phyloP scores from a whole-genome alignment of 192 early-diverging fungal genomes.

The Entophlyctis luteolus region DNA sequence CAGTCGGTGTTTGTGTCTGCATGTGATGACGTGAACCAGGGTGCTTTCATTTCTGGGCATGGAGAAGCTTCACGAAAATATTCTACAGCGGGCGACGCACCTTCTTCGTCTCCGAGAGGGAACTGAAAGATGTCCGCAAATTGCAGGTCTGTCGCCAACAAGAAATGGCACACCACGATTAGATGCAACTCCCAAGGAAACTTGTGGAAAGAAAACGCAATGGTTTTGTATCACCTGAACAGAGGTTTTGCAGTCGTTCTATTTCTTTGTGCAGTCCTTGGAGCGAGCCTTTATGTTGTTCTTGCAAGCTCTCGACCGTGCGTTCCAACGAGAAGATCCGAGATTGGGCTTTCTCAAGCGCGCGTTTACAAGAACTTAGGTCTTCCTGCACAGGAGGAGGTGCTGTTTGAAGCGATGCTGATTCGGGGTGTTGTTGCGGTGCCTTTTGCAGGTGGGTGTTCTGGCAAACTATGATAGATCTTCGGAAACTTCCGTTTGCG shows the following conservation, averaged over 20 bases:
- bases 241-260: constrained; percentile 33
- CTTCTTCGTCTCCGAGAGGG: too few species aligned
- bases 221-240: constrained; percentile 41
- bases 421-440: background rate
- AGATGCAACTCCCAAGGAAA: too few species aligned
- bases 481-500: background rate
- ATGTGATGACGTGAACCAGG: background rate
- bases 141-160: background rate
- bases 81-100: too few species aligned
- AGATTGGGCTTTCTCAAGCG: constrained; percentile 23
- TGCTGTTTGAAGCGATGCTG: background rate
- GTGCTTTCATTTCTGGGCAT: constrained; percentile 18
- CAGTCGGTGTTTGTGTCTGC: background rate
- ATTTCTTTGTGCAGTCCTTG: constrained; percentile 48
- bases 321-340: constrained; percentile 42
- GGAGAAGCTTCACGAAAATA: too few species aligned
- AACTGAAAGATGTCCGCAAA: constrained; percentile 18
- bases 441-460: background rate
- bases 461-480: constrained; percentile 19
- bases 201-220: too few species aligned
- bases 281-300: constrained; percentile 35
- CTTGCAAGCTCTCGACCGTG: constrained; percentile 44
- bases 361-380: background rate
- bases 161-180: too few species aligned
- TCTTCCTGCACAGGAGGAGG: background rate